A percentile compares a stretch with the other conserved stretches of the same genome.
Conservation (phyloP, 768 basidiomycete species). For the Amanita rimosa region DNA sequence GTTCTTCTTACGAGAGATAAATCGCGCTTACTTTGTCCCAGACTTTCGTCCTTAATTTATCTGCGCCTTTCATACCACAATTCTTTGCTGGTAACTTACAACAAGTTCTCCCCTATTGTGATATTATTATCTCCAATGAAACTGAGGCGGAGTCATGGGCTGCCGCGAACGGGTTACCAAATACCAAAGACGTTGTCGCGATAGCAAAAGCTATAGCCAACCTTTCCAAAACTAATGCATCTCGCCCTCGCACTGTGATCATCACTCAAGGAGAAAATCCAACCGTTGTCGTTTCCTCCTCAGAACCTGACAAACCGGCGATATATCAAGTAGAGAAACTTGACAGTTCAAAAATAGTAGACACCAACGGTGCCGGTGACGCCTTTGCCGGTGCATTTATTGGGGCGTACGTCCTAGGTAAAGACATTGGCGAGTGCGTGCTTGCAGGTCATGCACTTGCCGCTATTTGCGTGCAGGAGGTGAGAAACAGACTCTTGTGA, state of each 20-base stretch:
- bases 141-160: constrained; percentile 87
- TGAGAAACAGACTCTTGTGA: constrained; percentile 17
- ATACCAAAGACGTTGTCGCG: constrained; percentile 49
- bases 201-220: constrained; percentile 72
- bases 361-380: constrained; percentile 98
- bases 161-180: constrained; percentile 52
- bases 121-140: constrained; percentile 95
- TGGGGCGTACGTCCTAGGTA: constrained; percentile 74
- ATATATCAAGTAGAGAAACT: constrained; percentile 49
- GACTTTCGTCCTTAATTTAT: constrained; percentile 89
- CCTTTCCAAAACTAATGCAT: constrained; percentile 63
- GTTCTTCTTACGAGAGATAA: not conserved
- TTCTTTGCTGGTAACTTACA: constrained; percentile 83
- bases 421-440: constrained; percentile 64
- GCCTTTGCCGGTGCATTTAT: constrained; percentile 96
- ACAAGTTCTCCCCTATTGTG: constrained; percentile 71
- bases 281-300: constrained; percentile 65
- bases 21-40: constrained; percentile 16
- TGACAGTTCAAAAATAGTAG: constrained; percentile 60
- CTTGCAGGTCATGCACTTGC: constrained; percentile 83
- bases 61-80: constrained; percentile 93
- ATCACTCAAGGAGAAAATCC: constrained; percentile 83
- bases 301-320: constrained; percentile 42
- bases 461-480: constrained; percentile 75
- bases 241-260: constrained; percentile 71